Evolutionary conservation across 768 basidiomycete genomes (phyloP).

Genomic region (Pisolithus microcarpus): DNA sequence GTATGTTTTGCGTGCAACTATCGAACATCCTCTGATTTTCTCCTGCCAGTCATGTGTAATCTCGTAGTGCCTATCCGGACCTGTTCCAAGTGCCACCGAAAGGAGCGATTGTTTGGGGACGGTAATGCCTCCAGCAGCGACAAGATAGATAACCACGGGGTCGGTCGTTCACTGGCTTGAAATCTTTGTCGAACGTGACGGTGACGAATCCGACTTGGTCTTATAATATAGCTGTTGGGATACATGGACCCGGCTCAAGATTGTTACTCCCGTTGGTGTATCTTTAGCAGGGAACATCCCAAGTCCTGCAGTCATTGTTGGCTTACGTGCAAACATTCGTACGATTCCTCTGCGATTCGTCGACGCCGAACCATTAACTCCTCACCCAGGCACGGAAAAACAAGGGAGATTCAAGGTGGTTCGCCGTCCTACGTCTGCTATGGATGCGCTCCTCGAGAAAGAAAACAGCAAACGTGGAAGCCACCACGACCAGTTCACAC

Average conservation of each 20-base stretch:
- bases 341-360: neutral
- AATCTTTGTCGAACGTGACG: neutral
- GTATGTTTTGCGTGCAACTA: neutral
- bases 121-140: constrained; percentile 11
- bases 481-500: constrained; percentile 12
- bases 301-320: constrained; percentile 18
- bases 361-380: neutral
- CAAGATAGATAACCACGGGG: constrained; percentile 14
- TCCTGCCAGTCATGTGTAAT: constrained; percentile 21
- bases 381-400: constrained; percentile 22
- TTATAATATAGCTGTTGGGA: constrained; percentile 5
- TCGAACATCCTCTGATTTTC: neutral
- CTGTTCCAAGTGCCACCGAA: constrained; percentile 22
- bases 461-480: constrained; percentile 16
- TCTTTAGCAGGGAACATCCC: constrained; percentile 25
- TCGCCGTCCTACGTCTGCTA: constrained; percentile 25
- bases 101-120: constrained; percentile 22
- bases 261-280: constrained; percentile 24
- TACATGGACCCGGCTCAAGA: constrained; percentile 28
- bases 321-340: constrained; percentile 25
- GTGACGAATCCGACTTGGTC: neutral
- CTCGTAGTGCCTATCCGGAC: constrained; percentile 24
- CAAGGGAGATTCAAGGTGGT: constrained; percentile 24
- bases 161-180: constrained; percentile 1
- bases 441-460: constrained; percentile 15